A percentile compares a stretch with the other conserved stretches of the same genome.
Evolutionary conservation across 2,329 filamentous ascomycete genomes (phyloP).

Genomic region (Penicillium sp.): DNA sequence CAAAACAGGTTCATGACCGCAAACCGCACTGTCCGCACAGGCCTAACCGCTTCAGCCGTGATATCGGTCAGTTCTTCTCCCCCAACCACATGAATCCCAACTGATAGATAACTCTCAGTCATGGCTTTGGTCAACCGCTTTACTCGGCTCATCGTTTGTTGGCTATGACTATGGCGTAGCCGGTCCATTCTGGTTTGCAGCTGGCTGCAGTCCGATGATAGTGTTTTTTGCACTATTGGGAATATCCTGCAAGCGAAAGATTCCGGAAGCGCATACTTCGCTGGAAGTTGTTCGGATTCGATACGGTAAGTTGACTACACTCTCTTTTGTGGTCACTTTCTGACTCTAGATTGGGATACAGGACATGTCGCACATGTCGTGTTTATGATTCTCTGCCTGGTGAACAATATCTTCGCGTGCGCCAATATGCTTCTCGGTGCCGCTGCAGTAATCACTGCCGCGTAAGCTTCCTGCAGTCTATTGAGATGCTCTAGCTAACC

Average conservation of each 20-base stretch:
- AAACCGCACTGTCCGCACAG: conserved; percentile 52
- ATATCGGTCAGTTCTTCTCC: conserved; percentile 41
- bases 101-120: conserved; percentile 28
- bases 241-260: conserved; percentile 53
- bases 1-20: conserved; percentile 51
- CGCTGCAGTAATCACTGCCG: conserved; percentile 42
- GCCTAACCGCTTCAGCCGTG: conserved; percentile 54
- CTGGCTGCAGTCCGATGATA: conserved; percentile 56
- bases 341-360: neutral
- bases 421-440: conserved; percentile 54
- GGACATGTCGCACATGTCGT: conserved; percentile 49
- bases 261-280: conserved; percentile 55
- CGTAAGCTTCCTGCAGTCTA: conserved; percentile 20
- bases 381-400: conserved; percentile 52
- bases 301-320: conserved; percentile 38
- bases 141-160: conserved; percentile 51
- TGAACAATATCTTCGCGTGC: conserved; percentile 56
- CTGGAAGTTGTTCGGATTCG: conserved; percentile 55
- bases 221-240: conserved; percentile 55
- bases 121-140: conserved; percentile 56
- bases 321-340: neutral
- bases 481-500: neutral
- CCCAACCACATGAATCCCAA: too few species aligned
- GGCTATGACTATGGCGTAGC: conserved; percentile 56
- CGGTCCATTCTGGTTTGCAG: conserved; percentile 59